Evolutionary conservation across 1,284 basidiomycete species (phyloP).

Genomic region (Macrocystidia cucumis): DNA sequence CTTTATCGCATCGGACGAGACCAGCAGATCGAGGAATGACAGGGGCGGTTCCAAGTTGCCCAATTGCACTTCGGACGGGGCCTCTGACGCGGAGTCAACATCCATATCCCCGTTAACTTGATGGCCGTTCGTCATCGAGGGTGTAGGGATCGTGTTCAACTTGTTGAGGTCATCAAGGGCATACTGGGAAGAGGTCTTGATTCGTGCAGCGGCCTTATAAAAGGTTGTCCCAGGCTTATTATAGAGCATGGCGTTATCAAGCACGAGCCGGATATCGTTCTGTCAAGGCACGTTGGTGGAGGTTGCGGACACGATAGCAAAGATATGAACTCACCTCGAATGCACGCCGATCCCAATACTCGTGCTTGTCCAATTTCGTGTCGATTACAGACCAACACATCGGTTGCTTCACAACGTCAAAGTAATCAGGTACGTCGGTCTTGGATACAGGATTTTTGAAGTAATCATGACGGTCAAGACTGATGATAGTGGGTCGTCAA

Average conservation of each 20-base stretch:
- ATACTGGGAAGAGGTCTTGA: slow-evolving; percentile 52
- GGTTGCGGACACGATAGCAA: not conserved
- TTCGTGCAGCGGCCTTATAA: slow-evolving; percentile 66
- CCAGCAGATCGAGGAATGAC: slow-evolving; percentile 44
- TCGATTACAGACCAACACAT: slow-evolving; percentile 90
- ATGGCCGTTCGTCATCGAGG: not conserved
- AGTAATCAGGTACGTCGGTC: slow-evolving; percentile 86
- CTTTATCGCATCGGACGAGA: slow-evolving; percentile 41
- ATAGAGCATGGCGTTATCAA: slow-evolving; percentile 84
- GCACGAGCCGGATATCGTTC: slow-evolving; percentile 78
- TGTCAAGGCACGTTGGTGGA: slow-evolving; percentile 20
- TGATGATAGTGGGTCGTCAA: slow-evolving; percentile 22
- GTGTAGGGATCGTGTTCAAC: slow-evolving; percentile 10
- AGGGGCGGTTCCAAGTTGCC: slow-evolving; percentile 72
- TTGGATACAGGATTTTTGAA: slow-evolving; percentile 82
- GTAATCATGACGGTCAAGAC: slow-evolving; percentile 66
- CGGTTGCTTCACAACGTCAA: slow-evolving; percentile 78
- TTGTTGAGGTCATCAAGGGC: slow-evolving; percentile 55
- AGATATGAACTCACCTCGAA: slow-evolving; percentile 56
- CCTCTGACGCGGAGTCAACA: slow-evolving; percentile 1
- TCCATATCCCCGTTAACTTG: slow-evolving; percentile 1
- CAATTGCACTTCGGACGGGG: slow-evolving; percentile 11
- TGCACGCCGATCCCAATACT: slow-evolving; percentile 68
- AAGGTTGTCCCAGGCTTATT: slow-evolving; percentile 74
- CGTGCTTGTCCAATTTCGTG: slow-evolving; percentile 67